Conservation (phyloP, 73 alveolate genomes). For the Paraurostyla sp. region DNA sequence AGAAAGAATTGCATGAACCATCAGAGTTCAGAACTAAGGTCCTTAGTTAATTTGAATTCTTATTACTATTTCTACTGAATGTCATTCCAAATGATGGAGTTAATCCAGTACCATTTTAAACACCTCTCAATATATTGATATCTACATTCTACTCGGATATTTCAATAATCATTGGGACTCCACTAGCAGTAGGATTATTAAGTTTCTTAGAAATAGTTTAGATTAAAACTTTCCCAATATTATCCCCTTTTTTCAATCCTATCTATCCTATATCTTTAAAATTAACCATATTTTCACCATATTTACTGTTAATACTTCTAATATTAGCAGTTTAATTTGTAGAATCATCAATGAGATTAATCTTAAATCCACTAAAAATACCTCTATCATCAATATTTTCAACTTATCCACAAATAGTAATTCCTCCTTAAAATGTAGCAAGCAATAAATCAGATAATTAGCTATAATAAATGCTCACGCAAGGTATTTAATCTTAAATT, state of each 20-base stretch:
- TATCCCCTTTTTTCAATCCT: neutral
- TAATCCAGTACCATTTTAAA: neutral
- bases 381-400: neutral
- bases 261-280: neutral
- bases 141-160: neutral
- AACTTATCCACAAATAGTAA: neutral
- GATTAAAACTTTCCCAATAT: neutral
- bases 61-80: neutral
- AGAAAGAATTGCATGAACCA: neutral
- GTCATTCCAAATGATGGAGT: neutral
- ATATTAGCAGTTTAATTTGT: neutral
- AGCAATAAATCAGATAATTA: neutral
- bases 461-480: neutral
- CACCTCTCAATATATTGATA: neutral
- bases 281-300: neutral
- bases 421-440: neutral
- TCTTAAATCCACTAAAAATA: neutral
- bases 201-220: neutral
- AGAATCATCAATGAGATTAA: neutral
- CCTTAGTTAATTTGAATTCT: neutral
- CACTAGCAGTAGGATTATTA: neutral
- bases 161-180: slow-evolving; percentile 17
- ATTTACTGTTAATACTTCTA: neutral
- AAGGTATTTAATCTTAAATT: neutral
- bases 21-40: neutral